These are phyloP conservation scores for Haplosporangium gracile DNA, from an alignment of 192 early-diverging fungal species.

Conservation along the genomic window DNA sequence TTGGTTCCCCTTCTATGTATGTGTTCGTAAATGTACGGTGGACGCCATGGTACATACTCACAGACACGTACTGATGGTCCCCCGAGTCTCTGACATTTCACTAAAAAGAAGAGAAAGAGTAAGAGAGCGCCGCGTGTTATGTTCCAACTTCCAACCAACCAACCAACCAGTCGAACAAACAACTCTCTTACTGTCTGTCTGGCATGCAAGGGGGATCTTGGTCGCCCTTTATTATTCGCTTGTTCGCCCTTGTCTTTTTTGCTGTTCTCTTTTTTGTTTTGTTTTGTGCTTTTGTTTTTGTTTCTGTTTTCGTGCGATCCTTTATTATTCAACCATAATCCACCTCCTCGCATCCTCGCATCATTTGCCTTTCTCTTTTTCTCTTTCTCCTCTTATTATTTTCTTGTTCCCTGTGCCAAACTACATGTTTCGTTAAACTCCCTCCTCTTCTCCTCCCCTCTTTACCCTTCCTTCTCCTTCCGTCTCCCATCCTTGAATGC, in stretches of 20 bases:
- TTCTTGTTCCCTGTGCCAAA: no score
- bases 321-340: background rate
- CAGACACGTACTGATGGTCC: no score
- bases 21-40: background rate
- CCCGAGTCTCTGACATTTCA: no score
- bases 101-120: no score
- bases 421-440: no score
- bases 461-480: background rate
- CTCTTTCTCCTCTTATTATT: background rate
- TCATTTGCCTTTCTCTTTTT: background rate
- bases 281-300: background rate
- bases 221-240: background rate
- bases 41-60: no score
- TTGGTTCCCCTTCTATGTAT: background rate
- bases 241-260: background rate
- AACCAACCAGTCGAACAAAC: background rate
- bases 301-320: background rate
- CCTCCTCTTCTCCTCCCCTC: background rate
- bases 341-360: background rate
- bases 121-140: no score
- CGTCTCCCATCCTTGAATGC: background rate
- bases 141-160: no score
- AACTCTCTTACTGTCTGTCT: background rate
- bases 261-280: background rate
- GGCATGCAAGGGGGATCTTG: slow-evolving; percentile 1